These are phyloP conservation scores for Podosphaera xanthii DNA, from an alignment of 2,329 filamentous ascomycete species.

Conservation along the genomic window DNA sequence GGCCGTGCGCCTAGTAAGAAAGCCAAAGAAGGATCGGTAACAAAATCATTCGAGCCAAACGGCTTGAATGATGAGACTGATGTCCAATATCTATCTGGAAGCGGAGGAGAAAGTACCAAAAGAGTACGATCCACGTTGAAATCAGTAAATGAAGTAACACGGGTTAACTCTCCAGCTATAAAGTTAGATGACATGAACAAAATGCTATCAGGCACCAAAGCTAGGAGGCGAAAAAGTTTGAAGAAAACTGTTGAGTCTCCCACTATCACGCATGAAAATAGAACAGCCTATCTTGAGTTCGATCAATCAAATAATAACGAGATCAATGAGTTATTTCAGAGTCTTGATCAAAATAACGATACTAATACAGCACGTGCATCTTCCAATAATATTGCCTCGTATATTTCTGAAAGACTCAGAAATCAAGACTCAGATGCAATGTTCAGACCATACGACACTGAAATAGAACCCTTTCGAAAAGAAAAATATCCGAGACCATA, in stretches of 20 bases:
- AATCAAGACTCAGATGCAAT: background rate
- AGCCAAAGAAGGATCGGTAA: slow-evolving; percentile 3
- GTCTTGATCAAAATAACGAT: too few relatives aligned
- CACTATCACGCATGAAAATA: background rate
- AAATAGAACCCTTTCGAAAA: slow-evolving; percentile 9
- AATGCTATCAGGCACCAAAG: slow-evolving; percentile 3
- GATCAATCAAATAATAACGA: background rate
- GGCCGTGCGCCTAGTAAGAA: slow-evolving; percentile 11
- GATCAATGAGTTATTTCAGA: background rate
- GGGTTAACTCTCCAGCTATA: slow-evolving; percentile 6
- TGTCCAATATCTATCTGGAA: slow-evolving; percentile 8
- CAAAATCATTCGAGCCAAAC: slow-evolving; percentile 8
- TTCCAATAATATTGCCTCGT: background rate
- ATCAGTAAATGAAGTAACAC: slow-evolving; percentile 8
- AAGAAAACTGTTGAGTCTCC: slow-evolving; percentile 4
- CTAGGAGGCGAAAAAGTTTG: slow-evolving; percentile 9
- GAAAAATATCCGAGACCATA: slow-evolving; percentile 13
- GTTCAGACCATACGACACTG: slow-evolving; percentile 7
- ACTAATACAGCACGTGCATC: background rate
- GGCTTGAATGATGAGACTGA: slow-evolving; percentile 12
- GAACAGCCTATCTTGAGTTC: background rate
- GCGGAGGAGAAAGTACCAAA: slow-evolving; percentile 7
- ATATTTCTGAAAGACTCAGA: background rate
- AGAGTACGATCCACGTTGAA: slow-evolving; percentile 11
- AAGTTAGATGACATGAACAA: slow-evolving; percentile 2